Evolutionary conservation across 352 stramenopile genomes (phyloP), one percentile per base, ranked within the genome.

Genomic region (Phytopythium mirpurense): DNA sequence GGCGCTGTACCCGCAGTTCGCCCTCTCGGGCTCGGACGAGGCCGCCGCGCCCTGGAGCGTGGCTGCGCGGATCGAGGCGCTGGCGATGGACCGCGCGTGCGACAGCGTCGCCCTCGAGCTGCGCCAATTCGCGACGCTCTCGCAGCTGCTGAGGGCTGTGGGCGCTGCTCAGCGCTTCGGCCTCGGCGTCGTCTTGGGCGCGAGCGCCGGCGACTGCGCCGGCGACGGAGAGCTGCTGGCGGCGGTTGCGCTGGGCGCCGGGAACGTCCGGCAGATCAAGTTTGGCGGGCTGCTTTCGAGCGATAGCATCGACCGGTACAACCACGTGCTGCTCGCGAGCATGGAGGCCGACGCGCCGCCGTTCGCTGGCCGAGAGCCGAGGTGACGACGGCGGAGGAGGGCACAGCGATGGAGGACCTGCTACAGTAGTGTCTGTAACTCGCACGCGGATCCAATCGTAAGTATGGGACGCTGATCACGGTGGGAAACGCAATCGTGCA

Each of bases 41-140:
- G 74, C 37, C 78, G 72, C 27, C 62, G 63, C 10, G 57, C 83
- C 21, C 74, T 16, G 87, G 54, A 63, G 86, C 37, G 72, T 88
- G 5, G 76, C 58, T 0, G 54, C 31, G 9, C 46, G 31, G 19
- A 52, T 89, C 16, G 61, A 78, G 16, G 59, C 35, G 9, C 37
- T 87, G 18, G 70, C 69, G 43, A 70, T 83, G 21, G 70, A 86
- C 42, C 72, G 72, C 0, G 80, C 76, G 11, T 81, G 70, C 46
- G 87, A 90, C 57, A 84, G 78, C 2, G 60, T 90, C 2, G 53
- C 81, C 21, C 47, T 88, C 1, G 60, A 83, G 36, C 60, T 81
- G 27, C 59, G 75, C 38, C 67, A 82, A 46, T 90, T 87, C 26
- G 26, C 72, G 5, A 86, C 76, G 2, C 38, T 90, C 24, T 75